Conservation (phyloP, 805 yeast species). For the Jamesozyma piceae region DNA sequence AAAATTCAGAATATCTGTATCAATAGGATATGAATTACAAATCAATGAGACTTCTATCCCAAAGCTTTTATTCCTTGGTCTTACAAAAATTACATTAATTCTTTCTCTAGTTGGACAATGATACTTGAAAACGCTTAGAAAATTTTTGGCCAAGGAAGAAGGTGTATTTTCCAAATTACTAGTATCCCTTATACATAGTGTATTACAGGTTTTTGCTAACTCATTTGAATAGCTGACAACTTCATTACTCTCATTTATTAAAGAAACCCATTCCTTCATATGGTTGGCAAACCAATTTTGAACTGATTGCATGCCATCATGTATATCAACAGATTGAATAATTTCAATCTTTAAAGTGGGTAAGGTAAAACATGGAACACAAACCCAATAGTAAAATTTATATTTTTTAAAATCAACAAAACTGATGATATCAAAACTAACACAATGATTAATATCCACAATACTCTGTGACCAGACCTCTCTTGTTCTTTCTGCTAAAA, state of each 20-base stretch:
- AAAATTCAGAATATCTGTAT: slow-evolving; percentile 17
- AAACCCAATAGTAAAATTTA: slow-evolving; percentile 83
- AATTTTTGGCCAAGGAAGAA: slow-evolving; percentile 50
- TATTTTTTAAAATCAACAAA: slow-evolving; percentile 87
- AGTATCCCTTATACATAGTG: slow-evolving; percentile 35
- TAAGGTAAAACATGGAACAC: slow-evolving; percentile 53
- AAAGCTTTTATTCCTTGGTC: slow-evolving; percentile 21
- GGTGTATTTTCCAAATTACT: slow-evolving; percentile 32
- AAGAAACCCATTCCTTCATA: slow-evolving; percentile 23
- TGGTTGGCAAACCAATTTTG: slow-evolving; percentile 14
- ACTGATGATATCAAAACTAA: slow-evolving; percentile 43
- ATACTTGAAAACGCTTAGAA: slow-evolving; percentile 37
- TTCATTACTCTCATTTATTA: slow-evolving; percentile 13
- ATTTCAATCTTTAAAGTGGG: slow-evolving; percentile 7
- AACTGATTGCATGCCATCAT: not conserved
- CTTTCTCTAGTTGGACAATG: slow-evolving; percentile 28
- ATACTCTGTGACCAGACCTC: slow-evolving; percentile 24
- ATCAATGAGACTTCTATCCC: not conserved
- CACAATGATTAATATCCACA: slow-evolving; percentile 20
- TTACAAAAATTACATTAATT: slow-evolving; percentile 34
- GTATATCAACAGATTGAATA: not conserved
- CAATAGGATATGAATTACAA: not conserved
- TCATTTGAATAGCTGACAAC: slow-evolving; percentile 14
- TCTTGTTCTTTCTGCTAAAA: slow-evolving; percentile 39
- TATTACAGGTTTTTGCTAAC: slow-evolving; percentile 7